Evolutionary conservation across 2,329 filamentous ascomycete species (phyloP).

Genomic region (Macrophomina pseudophaseolina): DNA sequence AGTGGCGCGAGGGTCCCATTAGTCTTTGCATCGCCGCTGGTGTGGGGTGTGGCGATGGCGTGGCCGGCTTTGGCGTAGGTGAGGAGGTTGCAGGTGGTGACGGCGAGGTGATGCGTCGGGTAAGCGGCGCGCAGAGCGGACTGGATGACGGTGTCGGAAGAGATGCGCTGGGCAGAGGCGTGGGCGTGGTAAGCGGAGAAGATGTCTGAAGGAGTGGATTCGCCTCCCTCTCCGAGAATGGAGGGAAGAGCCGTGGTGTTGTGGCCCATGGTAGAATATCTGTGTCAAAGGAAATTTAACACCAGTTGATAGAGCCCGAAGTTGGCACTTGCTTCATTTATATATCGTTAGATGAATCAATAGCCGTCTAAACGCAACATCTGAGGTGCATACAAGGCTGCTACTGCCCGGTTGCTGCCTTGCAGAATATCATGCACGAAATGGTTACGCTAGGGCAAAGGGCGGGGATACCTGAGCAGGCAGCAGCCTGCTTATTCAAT

Average conservation of each 20-base stretch:
- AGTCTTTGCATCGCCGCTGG: conserved; percentile 46
- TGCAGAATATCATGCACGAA: not conserved
- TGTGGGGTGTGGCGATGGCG: conserved; percentile 47
- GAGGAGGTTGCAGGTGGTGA: conserved; percentile 42
- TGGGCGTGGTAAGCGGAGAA: conserved; percentile 47
- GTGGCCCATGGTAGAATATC: not conserved
- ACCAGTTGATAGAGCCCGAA: no score
- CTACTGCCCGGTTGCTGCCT: not conserved
- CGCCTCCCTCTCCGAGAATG: not conserved
- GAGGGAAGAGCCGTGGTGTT: not conserved
- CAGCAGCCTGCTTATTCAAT: not conserved
- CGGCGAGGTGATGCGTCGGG: conserved; percentile 33
- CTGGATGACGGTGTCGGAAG: conserved; percentile 51
- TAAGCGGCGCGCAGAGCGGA: conserved; percentile 51
- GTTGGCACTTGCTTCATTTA: not conserved
- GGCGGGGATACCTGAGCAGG: not conserved
- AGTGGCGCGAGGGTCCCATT: conserved; percentile 37
- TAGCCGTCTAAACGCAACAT: not conserved
- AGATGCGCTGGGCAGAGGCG: conserved; percentile 48
- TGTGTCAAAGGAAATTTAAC: not conserved
- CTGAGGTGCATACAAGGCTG: not conserved
- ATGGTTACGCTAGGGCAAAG: not conserved
- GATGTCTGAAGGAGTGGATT: not conserved
- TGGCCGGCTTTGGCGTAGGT: conserved; percentile 50
- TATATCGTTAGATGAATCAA: not conserved